phyloP scores from a whole-genome alignment of 306 rosid species.

The Dryas alaskensis region DNA sequence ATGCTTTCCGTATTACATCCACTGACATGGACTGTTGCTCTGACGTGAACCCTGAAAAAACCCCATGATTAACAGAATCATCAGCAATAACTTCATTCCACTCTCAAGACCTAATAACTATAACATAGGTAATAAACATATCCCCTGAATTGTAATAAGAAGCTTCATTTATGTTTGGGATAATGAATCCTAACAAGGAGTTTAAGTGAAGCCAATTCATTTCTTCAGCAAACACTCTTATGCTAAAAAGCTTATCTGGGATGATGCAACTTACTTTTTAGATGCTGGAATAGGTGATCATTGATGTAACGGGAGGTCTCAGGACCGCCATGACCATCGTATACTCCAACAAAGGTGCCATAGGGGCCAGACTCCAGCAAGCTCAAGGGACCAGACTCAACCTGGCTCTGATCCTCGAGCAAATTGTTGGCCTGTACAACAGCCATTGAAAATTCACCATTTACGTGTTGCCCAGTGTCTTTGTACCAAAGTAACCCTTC shows the following conservation, averaged over 20 bases:
- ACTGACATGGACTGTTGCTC: constrained; percentile 81
- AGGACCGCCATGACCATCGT: constrained; percentile 96
- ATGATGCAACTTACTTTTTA: constrained; percentile 52
- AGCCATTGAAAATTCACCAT: constrained; percentile 92
- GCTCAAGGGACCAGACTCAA: constrained; percentile 86
- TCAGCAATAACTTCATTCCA: constrained; percentile 11
- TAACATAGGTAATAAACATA: neutral
- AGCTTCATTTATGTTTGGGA: neutral
- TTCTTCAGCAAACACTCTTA: neutral
- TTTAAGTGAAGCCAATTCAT: neutral
- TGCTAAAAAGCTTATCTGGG: neutral
- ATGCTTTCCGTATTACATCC: constrained; percentile 87
- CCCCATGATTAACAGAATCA: constrained; percentile 7
- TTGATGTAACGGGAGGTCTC: constrained; percentile 84
- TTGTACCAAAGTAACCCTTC: constrained; percentile 94
- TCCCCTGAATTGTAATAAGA: neutral
- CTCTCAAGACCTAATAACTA: neutral
- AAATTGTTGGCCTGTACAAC: constrained; percentile 94
- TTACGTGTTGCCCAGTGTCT: constrained; percentile 74
- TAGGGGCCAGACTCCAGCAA: constrained; percentile 66
- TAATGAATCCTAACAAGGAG: neutral
- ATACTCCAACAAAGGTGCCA: constrained; percentile 82
- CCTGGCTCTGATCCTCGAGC: constrained; percentile 95
- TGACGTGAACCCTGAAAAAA: constrained; percentile 58
- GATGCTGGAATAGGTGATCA: constrained; percentile 72